Evolutionary conservation across 2,329 filamentous ascomycete species (phyloP), one percentile per base, ranked within the genome.

Genomic region (Arachnomyces sp.): DNA sequence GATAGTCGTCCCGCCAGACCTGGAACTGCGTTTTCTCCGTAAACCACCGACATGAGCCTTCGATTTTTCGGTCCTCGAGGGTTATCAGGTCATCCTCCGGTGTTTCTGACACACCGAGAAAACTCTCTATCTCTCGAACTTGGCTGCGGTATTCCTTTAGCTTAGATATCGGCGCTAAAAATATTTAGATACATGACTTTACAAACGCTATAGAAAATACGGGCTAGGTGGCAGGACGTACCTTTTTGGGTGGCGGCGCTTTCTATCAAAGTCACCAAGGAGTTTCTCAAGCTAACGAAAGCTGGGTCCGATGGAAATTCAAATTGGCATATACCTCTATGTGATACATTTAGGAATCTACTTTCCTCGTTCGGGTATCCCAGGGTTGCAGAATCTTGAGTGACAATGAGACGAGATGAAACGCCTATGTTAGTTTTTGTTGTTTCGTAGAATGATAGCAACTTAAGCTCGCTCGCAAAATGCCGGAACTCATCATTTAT

Each of bases 401-500:
- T 57, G 1, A 66, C 61, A 12, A 63, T 53, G 49, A 63, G 35
- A 62, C 63, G 0, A 60, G 63, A 14, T 53, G 51, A 0, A 65
- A 48, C 8, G 1, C 50, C 49, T 3, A 56, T 13, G 14, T 45
- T 54, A 15, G 44, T 59, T 17, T 46, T 37, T 3, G 57, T 17
- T 1, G 60, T 62, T 38, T 63, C 60, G 28, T 54, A 64, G 40
- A 63, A 64, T 0, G 61, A 63, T 32, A 49, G 53, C 57, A 7
- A 44, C 17, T 53, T 45, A 3, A 65, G 16, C 1, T 48, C 25
- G 2, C 42, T 32, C 6, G 29, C 47, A 13, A 48, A 25, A 2
- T 47, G 45, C 2, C 57, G 60, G 29, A 66, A 66, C 3, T 57
- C 52, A 8, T 65, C 59, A 38, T 62, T 64, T 34, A 65, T 60